These are phyloP conservation scores for Xylariaceae sp. DNA, from an alignment of 2,329 filamentous ascomycete species.

Conservation along the genomic window DNA sequence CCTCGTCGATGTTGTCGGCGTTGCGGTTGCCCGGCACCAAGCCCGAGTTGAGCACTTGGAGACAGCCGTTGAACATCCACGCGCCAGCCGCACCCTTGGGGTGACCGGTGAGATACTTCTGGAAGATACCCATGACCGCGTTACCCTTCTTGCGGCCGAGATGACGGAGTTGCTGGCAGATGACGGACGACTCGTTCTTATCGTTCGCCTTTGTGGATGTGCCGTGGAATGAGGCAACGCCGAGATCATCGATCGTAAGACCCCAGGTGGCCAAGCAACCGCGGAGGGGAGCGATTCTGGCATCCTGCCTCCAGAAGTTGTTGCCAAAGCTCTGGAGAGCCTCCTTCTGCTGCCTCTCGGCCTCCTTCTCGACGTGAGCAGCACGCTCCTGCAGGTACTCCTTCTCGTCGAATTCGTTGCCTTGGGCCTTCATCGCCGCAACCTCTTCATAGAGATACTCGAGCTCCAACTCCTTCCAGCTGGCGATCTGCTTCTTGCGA, in stretches of 20 bases:
- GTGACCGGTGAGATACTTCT: conserved; percentile 98
- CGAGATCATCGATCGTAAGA: conserved; percentile 92
- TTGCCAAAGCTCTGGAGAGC: conserved; percentile 90
- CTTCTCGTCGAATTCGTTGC: conserved; percentile 68
- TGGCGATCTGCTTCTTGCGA: conserved; percentile 88
- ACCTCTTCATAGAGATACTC: conserved; percentile 91
- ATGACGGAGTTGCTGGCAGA: conserved; percentile 93
- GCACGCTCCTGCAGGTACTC: conserved; percentile 84
- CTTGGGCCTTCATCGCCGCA: conserved; percentile 80
- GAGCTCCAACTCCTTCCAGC: conserved; percentile 93
- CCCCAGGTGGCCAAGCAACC: conserved; percentile 97
- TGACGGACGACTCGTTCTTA: conserved; percentile 98
- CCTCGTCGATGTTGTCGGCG: conserved; percentile 91
- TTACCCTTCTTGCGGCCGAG: conserved; percentile 96
- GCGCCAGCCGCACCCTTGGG: conserved; percentile 98
- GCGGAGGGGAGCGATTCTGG: conserved; percentile 88
- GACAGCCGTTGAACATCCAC: conserved; percentile 98
- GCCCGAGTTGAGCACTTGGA: conserved; percentile 91
- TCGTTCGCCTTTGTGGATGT: conserved; percentile 98
- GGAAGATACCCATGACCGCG: conserved; percentile 93
- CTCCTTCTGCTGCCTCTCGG: conserved; percentile 85
- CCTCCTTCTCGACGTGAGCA: conserved; percentile 81
- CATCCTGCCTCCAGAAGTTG: conserved; percentile 97
- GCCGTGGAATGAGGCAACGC: conserved; percentile 95
- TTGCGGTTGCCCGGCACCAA: conserved; percentile 96